A percentile compares a stretch with the other conserved stretches of the same genome.
Conservation (phyloP, 1,284 basidiomycete species). For the Rhodotorula sp. region DNA sequence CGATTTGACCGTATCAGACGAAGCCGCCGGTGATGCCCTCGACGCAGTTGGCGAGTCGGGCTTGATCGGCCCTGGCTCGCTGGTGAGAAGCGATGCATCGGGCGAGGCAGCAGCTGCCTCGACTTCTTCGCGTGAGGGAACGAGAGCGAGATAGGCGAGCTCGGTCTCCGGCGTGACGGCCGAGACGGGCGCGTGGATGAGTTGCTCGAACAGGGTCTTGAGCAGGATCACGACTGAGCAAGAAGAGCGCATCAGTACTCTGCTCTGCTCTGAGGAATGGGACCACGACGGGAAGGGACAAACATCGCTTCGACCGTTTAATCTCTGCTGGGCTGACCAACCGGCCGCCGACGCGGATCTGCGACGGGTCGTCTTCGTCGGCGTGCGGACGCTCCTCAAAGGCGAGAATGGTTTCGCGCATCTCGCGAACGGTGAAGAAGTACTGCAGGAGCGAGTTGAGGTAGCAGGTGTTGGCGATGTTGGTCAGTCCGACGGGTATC, state of each 20-base stretch:
- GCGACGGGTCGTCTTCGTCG: constrained; percentile 28
- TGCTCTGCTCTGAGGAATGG: background rate
- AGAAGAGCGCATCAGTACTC: background rate
- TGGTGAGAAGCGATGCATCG: background rate
- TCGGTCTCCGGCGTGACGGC: constrained; percentile 81
- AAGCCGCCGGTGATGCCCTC: background rate
- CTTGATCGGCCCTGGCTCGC: constrained; percentile 7
- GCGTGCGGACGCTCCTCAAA: constrained; percentile 48
- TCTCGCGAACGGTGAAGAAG: constrained; percentile 88
- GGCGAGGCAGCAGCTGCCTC: constrained; percentile 17
- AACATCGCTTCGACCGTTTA: constrained; percentile 77
- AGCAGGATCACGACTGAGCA: constrained; percentile 79
- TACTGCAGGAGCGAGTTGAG: constrained; percentile 88
- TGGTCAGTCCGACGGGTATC: constrained; percentile 80
- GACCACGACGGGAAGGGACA: constrained; percentile 43
- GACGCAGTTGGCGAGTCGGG: background rate
- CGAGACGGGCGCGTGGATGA: constrained; percentile 65
- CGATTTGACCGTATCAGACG: background rate
- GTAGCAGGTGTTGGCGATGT: constrained; percentile 91
- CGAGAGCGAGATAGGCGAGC: constrained; percentile 86
- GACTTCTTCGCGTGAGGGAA: constrained; percentile 84
- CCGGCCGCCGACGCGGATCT: constrained; percentile 81
- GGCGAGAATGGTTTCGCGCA: constrained; percentile 70
- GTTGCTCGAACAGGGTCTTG: constrained; percentile 71
- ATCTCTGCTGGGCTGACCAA: constrained; percentile 77